Percentiles rank a stretch among this genome's conserved stretches.
Evolutionary conservation across 768 basidiomycete genomes (phyloP).

Genomic region (Serendipita sp.): DNA sequence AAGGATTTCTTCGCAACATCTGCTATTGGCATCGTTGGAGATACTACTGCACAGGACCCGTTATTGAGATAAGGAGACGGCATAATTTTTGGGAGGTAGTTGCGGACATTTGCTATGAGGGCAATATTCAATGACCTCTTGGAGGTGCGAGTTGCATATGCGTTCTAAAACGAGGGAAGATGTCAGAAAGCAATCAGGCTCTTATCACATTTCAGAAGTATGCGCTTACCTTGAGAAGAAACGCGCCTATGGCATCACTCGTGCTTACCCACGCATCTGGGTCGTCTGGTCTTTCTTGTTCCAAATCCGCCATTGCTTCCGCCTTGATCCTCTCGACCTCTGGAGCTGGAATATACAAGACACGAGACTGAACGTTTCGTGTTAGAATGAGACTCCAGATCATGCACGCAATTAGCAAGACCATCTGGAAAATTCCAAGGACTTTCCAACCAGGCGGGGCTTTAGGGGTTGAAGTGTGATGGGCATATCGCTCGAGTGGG

Average conservation of each 20-base stretch:
- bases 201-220: not conserved
- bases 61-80: too few relatives aligned
- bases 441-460: conserved; percentile 7
- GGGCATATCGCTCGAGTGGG: not conserved
- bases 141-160: too few relatives aligned
- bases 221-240: conserved; percentile 9
- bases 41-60: too few relatives aligned
- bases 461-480: not conserved
- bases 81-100: too few relatives aligned
- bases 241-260: conserved; percentile 10
- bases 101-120: too few relatives aligned
- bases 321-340: conserved; percentile 9
- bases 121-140: too few relatives aligned
- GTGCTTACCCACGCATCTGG: conserved; percentile 8
- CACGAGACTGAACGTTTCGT: conserved; percentile 8
- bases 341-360: conserved; percentile 6
- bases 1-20: conserved; percentile 3
- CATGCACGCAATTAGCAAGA: conserved; percentile 5
- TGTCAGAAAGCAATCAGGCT: too few relatives aligned
- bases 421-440: not conserved
- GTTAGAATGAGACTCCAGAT: conserved; percentile 3
- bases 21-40: not conserved
- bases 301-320: conserved; percentile 7
- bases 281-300: conserved; percentile 5
- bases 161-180: too few relatives aligned